A percentile compares a stretch with the other conserved stretches of the same genome.
phyloP scores from a whole-genome alignment of 179 eudicot genomes.

The Dionaea muscipula region DNA sequence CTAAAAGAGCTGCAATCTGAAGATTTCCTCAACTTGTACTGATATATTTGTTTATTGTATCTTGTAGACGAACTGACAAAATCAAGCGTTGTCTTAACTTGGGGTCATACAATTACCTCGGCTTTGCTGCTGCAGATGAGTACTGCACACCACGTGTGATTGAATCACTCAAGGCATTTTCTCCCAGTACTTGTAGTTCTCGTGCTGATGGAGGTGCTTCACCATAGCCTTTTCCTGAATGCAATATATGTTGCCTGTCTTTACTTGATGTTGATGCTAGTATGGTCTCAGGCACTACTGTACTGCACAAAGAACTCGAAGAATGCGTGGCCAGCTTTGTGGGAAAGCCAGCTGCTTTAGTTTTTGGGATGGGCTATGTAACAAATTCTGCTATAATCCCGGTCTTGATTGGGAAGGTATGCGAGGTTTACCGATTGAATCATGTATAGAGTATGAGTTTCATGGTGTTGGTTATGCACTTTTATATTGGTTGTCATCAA shows the following conservation, averaged over 20 bases:
- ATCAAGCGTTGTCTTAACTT: conserved; percentile 64
- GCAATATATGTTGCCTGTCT: not conserved
- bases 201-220: conserved; percentile 89
- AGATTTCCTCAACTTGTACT: not conserved
- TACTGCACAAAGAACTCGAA: conserved; percentile 65
- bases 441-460: not conserved
- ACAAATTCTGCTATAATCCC: conserved; percentile 95
- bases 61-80: conserved; percentile 67
- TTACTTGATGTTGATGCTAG: conserved; percentile 7
- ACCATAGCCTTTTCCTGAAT: no score
- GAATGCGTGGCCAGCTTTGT: conserved; percentile 79
- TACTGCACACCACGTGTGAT: conserved; percentile 92
- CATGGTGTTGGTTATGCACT: not conserved
- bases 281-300: conserved; percentile 56
- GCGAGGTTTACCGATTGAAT: conserved; percentile 1
- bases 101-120: conserved; percentile 98
- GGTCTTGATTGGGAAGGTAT: conserved; percentile 74
- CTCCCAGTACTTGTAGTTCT: conserved; percentile 88
- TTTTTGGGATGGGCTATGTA: conserved; percentile 91
- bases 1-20: not conserved
- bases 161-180: conserved; percentile 55
- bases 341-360: conserved; percentile 82
- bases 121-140: conserved; percentile 98
- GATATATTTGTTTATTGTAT: conserved; percentile 8
- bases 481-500: conserved; percentile 10